Percentiles rank a stretch among this genome's conserved stretches.
Evolutionary conservation across 768 basidiomycete species (phyloP).

Genomic region (Inosperma sp.): DNA sequence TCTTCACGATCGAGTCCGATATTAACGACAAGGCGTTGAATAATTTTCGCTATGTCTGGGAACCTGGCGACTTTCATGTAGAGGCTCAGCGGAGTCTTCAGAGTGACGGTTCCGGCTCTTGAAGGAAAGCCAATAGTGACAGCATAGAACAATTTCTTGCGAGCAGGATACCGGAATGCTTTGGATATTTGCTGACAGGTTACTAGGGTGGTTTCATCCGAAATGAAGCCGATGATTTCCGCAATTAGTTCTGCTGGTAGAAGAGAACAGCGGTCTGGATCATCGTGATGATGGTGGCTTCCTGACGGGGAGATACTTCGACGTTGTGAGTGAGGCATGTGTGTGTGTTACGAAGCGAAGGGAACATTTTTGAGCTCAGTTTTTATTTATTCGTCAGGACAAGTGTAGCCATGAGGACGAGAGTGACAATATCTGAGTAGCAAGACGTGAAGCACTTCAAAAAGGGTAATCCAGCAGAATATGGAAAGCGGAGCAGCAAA

Average conservation of each 20-base stretch:
- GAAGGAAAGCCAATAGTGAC: neutral
- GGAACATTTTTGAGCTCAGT: too few species aligned
- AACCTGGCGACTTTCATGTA: neutral
- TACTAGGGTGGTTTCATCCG: neutral
- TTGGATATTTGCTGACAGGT: neutral
- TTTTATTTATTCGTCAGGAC: too few species aligned
- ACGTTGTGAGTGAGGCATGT: neutral
- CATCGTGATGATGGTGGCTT: neutral
- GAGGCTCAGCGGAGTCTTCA: conserved; percentile 1
- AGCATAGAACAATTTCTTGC: conserved; percentile 2
- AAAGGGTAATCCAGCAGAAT: too few species aligned
- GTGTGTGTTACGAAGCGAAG: too few species aligned
- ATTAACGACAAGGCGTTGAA: conserved; percentile 1
- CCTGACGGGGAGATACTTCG: too few species aligned
- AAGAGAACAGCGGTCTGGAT: neutral
- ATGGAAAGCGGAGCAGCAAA: too few species aligned
- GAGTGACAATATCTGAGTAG: too few species aligned
- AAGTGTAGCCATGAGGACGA: too few species aligned
- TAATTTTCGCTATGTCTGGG: neutral
- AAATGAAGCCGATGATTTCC: conserved; percentile 1
- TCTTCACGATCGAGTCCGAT: neutral
- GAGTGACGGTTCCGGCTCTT: neutral
- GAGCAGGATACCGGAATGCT: conserved; percentile 1
- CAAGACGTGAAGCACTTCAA: too few species aligned
- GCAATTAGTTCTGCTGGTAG: conserved; percentile 7